Percentiles rank a stretch among this genome's conserved stretches.
Evolutionary conservation across 495 filamentous ascomycete species (phyloP).

Genomic region (Collariella sp.): DNA sequence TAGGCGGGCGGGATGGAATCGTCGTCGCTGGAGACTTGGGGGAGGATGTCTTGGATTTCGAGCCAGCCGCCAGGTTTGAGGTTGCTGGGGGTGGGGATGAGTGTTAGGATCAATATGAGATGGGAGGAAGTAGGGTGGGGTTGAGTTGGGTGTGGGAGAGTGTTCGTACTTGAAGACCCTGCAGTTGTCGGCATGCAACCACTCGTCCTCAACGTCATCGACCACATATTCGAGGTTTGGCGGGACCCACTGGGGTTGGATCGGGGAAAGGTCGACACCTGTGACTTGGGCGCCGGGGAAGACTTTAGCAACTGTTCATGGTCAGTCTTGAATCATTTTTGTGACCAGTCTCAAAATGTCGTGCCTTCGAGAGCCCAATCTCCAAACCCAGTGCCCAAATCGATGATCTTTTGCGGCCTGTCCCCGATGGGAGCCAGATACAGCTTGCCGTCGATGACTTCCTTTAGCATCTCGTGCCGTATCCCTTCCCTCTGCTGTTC

Average conservation of each 20-base stretch:
- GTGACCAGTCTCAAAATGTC: conserved; percentile 10
- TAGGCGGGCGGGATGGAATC: conserved; percentile 35
- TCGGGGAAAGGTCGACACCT: conserved; percentile 57
- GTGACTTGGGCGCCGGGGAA: conserved; percentile 48
- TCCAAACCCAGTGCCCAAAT: conserved; percentile 57
- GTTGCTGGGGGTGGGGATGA: conserved; percentile 32
- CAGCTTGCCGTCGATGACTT: conserved; percentile 49
- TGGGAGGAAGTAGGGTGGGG: neutral
- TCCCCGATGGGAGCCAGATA: conserved; percentile 50
- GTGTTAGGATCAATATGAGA: neutral
- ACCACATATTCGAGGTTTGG: conserved; percentile 51
- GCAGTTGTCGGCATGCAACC: conserved; percentile 43
- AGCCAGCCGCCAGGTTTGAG: conserved; percentile 44
- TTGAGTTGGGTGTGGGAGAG: too few species aligned
- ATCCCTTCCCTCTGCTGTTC: conserved; percentile 37
- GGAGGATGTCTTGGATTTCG: conserved; percentile 38
- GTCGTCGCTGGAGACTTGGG: conserved; percentile 34
- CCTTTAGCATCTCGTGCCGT: conserved; percentile 51
- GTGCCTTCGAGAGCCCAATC: conserved; percentile 58
- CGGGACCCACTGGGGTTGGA: conserved; percentile 50
- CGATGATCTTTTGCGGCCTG: conserved; percentile 52
- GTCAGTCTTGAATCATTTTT: conserved; percentile 6
- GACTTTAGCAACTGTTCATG: conserved; percentile 40
- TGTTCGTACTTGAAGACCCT: conserved; percentile 42
- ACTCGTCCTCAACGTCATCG: conserved; percentile 51